These are phyloP conservation scores for Pseudomonodictys pantanalensis DNA, from an alignment of 495 filamentous ascomycete genomes.

Conservation along the genomic window DNA sequence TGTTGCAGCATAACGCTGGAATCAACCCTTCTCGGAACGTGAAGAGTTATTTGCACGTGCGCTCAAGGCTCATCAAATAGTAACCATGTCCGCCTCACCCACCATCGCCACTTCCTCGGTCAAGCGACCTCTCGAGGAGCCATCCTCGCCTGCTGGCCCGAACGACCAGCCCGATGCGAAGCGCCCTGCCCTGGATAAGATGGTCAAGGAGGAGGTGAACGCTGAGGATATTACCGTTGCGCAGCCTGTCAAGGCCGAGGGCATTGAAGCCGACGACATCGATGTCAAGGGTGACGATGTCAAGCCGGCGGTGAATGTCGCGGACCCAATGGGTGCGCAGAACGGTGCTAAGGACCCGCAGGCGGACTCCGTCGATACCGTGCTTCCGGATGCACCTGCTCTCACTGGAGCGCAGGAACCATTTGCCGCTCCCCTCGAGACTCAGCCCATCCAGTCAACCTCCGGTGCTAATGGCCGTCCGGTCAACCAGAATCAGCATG, in stretches of 20 bases:
- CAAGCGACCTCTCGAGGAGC: conserved; percentile 95
- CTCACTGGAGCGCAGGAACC: no score
- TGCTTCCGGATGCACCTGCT: conserved; percentile 72
- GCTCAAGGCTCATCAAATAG: conserved; percentile 13
- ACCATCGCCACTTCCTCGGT: conserved; percentile 58
- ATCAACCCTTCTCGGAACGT: conserved; percentile 12
- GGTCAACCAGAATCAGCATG: conserved; percentile 52
- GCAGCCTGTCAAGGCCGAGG: conserved; percentile 42
- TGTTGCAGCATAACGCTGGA: conserved; percentile 8
- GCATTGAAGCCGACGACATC: conserved; percentile 11
- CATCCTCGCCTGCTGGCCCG: conserved; percentile 86
- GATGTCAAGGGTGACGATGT: conserved; percentile 39
- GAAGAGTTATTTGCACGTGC: conserved; percentile 14
- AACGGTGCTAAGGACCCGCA: conserved; percentile 52
- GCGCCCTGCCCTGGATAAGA: conserved; percentile 91
- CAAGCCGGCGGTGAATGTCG: not conserved
- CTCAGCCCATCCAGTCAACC: conserved; percentile 67
- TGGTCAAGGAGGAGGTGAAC: conserved; percentile 57
- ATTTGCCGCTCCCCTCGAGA: conserved; percentile 44
- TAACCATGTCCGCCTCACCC: conserved; percentile 62
- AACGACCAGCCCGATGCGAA: conserved; percentile 96
- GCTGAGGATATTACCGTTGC: conserved; percentile 45
- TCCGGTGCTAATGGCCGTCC: conserved; percentile 55
- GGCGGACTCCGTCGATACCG: conserved; percentile 65
- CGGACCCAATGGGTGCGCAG: conserved; percentile 53